phyloP scores from a whole-genome alignment of 2,329 filamentous ascomycete species.

The Trichoderma citrinoviride region DNA sequence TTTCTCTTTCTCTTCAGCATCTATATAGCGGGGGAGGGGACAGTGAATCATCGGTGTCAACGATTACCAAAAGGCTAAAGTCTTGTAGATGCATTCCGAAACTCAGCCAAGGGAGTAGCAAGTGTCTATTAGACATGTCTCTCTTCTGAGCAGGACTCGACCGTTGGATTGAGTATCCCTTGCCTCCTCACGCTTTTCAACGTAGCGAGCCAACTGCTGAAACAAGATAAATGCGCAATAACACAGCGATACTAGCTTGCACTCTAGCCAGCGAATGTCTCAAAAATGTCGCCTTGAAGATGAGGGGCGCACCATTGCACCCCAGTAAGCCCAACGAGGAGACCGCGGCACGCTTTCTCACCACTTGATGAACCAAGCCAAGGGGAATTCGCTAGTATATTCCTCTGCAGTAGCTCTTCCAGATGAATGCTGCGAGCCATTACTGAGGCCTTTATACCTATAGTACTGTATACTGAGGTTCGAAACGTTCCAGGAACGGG shows the following conservation, averaged over 20 bases:
- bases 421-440: no score
- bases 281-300: neutral
- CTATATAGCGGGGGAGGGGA: neutral
- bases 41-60: neutral
- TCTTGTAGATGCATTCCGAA: neutral
- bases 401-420: no score
- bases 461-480: neutral
- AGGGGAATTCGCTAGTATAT: no score
- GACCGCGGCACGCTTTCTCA: no score
- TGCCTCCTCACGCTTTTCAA: neutral
- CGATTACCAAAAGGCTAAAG: neutral
- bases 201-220: neutral
- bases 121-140: conserved; percentile 3
- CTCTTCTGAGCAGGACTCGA: neutral
- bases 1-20: neutral
- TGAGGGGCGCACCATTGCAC: neutral
- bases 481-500: neutral
- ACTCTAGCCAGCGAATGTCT: neutral
- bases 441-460: no score
- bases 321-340: no score
- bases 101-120: neutral
- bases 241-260: neutral
- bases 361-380: no score
- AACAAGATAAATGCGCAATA: neutral
- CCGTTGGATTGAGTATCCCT: neutral